phyloP scores from a whole-genome alignment of 768 basidiomycete species.

The Panaeolus cyanescens region DNA sequence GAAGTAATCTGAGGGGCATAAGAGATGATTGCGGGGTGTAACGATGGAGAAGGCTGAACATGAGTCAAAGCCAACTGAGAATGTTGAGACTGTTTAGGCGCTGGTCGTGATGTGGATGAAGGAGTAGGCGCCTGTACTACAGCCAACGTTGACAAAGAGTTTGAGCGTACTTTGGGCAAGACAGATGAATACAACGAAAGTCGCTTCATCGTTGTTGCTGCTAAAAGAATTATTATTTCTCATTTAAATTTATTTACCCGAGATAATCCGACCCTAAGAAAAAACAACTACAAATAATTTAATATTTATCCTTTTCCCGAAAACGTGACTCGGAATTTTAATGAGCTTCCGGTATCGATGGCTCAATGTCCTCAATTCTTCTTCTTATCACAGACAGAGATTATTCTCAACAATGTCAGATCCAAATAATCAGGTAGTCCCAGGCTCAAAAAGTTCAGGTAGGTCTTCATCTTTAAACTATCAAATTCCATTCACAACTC shows the following conservation, averaged over 20 bases:
- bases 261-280: background rate
- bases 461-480: background rate
- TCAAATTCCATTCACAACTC: no score
- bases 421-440: constrained; percentile 14
- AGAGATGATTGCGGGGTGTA: constrained; percentile 35
- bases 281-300: background rate
- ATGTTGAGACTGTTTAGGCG: constrained; percentile 21
- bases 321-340: background rate
- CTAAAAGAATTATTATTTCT: background rate
- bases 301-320: background rate
- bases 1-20: constrained; percentile 27
- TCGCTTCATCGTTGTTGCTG: constrained; percentile 15
- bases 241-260: background rate
- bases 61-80: constrained; percentile 25
- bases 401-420: constrained; percentile 27
- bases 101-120: constrained; percentile 17
- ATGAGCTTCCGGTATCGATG: constrained; percentile 17
- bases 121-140: constrained; percentile 12
- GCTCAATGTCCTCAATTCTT: constrained; percentile 1
- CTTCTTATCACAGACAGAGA: background rate
- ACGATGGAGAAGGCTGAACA: constrained; percentile 13
- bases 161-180: constrained; percentile 19
- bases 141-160: constrained; percentile 21
- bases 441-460: constrained; percentile 48
- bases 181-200: constrained; percentile 15